Base-by-base conservation (phyloP, 257 asterid genomes). In the Penstemon newberryi region DNA sequence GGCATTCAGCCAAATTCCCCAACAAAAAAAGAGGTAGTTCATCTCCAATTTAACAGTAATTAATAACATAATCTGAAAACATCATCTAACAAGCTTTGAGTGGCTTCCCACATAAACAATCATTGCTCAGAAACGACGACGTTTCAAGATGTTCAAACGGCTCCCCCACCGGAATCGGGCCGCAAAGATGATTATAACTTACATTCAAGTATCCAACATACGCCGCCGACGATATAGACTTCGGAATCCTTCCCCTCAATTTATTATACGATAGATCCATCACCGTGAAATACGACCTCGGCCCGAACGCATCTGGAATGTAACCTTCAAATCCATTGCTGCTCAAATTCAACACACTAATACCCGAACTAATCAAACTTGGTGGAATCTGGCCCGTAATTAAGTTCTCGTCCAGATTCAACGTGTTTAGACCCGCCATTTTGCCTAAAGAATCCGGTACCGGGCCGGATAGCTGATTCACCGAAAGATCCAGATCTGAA, bases 111-210 rank as follows among this genome's bases (percentile, higher is more conserved):
- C 98, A 92, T 8, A 90, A 83, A 73, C 98, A 92, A 51, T 86
- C 98, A 62, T 92, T 92, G 83, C 63, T 72, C 7, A 10, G 65
- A 77, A 90, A 92, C 56, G 96, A 88, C 40, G 95, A 86, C 63
- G 96, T 91, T 76, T 86, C 98, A 4, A 92, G 97, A n/a, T 85
- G 97, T 57, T 90, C 96, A 37, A 90, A 90, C 12, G 98, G 98
- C 11, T 93, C 75, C 3, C 95, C 97, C 52, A 66, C 57, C 67
- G 98, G 98, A 63, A 90, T 90, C 61, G 78, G 85, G 13, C 98
- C 98, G 40, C 98, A 92, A 0, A 92, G 93, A 64, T 86, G 96
- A 78, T 92, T 92, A 49, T 92, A 92, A 78, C 98, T 92, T 7
- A 92, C 90, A 46, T 92, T 97, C 4, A 92, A 66, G 58, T 92